A percentile compares a stretch with the other conserved stretches of the same genome.
phyloP scores from a whole-genome alignment of 192 early-diverging fungal genomes.

The Coemansia sp. region DNA sequence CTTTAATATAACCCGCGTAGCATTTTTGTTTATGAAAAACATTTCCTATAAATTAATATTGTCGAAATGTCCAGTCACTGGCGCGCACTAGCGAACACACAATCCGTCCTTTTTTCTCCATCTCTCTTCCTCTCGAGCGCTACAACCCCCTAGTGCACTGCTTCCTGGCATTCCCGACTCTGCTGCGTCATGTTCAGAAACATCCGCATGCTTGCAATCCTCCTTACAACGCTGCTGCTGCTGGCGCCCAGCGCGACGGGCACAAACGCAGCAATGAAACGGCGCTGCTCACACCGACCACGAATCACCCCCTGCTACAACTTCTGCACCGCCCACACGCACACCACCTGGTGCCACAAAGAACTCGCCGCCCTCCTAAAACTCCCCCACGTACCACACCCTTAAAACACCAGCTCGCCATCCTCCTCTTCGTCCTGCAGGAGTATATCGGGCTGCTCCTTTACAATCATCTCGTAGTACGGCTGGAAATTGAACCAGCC shows the following conservation, averaged over 20 bases:
- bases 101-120: too few relatives aligned
- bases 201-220: background rate
- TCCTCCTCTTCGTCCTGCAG: constrained; percentile 34
- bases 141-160: too few relatives aligned
- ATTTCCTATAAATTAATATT: background rate
- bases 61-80: too few relatives aligned
- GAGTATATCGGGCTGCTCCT: constrained; percentile 46
- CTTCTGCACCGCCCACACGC: constrained; percentile 41
- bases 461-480: constrained; percentile 39
- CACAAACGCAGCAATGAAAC: constrained; percentile 40
- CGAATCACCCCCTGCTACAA: constrained; percentile 37
- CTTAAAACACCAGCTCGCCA: constrained; percentile 17
- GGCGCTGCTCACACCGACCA: constrained; percentile 42
- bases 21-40: too few relatives aligned
- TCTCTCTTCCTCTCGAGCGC: too few relatives aligned
- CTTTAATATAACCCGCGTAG: too few relatives aligned
- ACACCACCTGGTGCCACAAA: constrained; percentile 39
- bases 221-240: background rate
- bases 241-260: background rate
- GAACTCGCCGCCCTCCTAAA: constrained; percentile 11
- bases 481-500: constrained; percentile 55
- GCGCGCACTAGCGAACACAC: too few relatives aligned
- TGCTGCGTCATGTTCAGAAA: too few relatives aligned
- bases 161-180: too few relatives aligned
- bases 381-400: background rate